Percentiles rank a stretch among this genome's conserved stretches.
Conservation (phyloP, 2,329 filamentous ascomycete genomes). For the Aspergillus tanneri region DNA sequence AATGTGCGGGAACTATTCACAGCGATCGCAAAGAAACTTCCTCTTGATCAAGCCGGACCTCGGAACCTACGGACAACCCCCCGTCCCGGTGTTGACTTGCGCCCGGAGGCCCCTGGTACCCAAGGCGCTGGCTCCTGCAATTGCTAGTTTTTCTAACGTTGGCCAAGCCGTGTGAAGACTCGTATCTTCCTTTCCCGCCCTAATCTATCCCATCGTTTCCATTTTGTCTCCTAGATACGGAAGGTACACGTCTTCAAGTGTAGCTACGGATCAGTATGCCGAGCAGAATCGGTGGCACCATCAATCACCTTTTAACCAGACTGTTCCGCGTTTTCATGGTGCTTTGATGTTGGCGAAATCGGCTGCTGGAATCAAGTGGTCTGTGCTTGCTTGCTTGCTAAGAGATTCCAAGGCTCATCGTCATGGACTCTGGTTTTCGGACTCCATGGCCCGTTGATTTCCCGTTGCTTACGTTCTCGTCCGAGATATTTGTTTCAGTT, state of each 20-base stretch:
- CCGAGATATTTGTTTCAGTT: conserved; percentile 4
- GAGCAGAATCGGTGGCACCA: conserved; percentile 5
- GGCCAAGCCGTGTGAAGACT: background rate
- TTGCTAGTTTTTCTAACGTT: conserved; percentile 50
- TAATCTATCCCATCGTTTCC: conserved; percentile 10
- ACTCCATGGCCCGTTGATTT: background rate
- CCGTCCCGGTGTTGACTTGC: conserved; percentile 65
- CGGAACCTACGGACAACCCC: conserved; percentile 71
- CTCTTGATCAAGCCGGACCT: conserved; percentile 92
- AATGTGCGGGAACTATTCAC: conserved; percentile 96
- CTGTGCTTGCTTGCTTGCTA: background rate
- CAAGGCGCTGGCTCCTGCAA: conserved; percentile 62
- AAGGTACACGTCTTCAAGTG: conserved; percentile 15
- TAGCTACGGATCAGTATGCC: conserved; percentile 9
- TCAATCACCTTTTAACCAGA: conserved; percentile 14
- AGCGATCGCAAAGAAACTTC: conserved; percentile 95
- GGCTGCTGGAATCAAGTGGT: background rate
- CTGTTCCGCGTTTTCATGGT: conserved; percentile 17
- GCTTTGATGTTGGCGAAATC: conserved; percentile 11
- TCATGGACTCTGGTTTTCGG: background rate
- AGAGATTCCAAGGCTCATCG: background rate
- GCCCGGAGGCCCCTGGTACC: conserved; percentile 61
- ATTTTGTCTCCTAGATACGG: conserved; percentile 20
- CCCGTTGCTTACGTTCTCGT: background rate
- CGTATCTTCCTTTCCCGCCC: conserved; percentile 9